Base-by-base conservation (phyloP, 306 rosid species). In the Styphnolobium japonicum region DNA sequence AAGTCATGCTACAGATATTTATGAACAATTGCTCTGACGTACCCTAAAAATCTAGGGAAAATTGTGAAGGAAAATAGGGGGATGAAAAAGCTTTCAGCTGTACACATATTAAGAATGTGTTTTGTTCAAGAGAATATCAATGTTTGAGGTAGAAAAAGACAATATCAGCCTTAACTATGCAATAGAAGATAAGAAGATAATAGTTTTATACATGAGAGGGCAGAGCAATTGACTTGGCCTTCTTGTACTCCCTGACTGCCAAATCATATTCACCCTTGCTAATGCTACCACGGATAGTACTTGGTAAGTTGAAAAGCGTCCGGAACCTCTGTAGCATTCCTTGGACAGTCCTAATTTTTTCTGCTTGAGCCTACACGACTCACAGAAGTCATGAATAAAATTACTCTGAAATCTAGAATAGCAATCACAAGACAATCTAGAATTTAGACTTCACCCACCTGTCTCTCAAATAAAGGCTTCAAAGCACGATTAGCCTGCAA, bases 251-350 rank as follows among this genome's bases (percentile, higher is more conserved):
- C 87, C 99, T 87, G 27, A 95, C 99, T 52, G 99, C 97, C 91
- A 95, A 89, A 80, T 95, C 99, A 79, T 85, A 91, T 86, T 95
- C 99, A 77, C 99, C 99, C 93, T 95, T 95, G 80, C 98, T 87
- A 80, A 95, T 93, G 90, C 98, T 93, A 64, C 81, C 88, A 71
- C 99, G 98, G 76, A 95, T 95, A 22, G 96, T 91, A 83, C 94
- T 95, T 65, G 99, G 99, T 83, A 95, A 86, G 85, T 95, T 95
- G 88, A 95, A 95, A 16, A 95, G 86, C 0, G 99, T 95, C 37
- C 98, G 90, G 81, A 95, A 95, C 89, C 98, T 93, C 89, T 95
- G 99, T 63, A 95, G 87, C 99, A 95, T 95, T 85, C 99, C 98
- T 87, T 95, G 99, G 34, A 91, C 99, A 46, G 96, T 91, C 87